These are phyloP conservation scores for Haplosporangium gracile DNA, from an alignment of 192 early-diverging fungal genomes.

Conservation along the genomic window DNA sequence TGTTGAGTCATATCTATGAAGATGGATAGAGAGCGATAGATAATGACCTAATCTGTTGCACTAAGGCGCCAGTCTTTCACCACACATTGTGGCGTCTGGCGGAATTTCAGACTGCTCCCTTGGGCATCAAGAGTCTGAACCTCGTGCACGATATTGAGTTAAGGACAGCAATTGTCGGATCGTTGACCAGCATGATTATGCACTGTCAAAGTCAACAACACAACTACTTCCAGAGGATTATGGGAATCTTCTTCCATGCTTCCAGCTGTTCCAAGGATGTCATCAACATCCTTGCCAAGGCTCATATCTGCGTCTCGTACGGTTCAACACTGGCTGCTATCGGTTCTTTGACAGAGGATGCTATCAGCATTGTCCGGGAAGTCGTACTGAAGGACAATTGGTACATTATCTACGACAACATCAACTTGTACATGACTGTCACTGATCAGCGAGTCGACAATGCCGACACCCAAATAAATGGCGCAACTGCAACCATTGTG, in stretches of 20 bases:
- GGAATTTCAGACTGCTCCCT: neutral
- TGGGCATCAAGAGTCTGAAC: neutral
- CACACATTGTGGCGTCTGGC: slow-evolving; percentile 1
- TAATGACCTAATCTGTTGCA: no score
- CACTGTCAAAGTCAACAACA: slow-evolving; percentile 10
- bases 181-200: slow-evolving; percentile 7
- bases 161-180: slow-evolving; percentile 5
- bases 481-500: slow-evolving; percentile 7
- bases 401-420: slow-evolving; percentile 20
- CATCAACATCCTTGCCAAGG: neutral
- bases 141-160: slow-evolving; percentile 9
- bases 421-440: neutral
- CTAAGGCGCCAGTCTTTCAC: slow-evolving; percentile 7
- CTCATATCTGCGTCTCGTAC: neutral
- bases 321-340: neutral
- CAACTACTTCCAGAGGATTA: slow-evolving; percentile 20
- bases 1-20: no score
- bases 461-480: neutral
- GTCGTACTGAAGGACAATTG: neutral
- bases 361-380: neutral
- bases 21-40: no score
- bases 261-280: neutral
- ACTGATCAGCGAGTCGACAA: slow-evolving; percentile 8
- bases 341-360: neutral
- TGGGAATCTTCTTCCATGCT: slow-evolving; percentile 12